These are phyloP conservation scores for Pyropia yezoensis DNA, from an alignment of 23 red algal species.

Conservation along the genomic window DNA sequence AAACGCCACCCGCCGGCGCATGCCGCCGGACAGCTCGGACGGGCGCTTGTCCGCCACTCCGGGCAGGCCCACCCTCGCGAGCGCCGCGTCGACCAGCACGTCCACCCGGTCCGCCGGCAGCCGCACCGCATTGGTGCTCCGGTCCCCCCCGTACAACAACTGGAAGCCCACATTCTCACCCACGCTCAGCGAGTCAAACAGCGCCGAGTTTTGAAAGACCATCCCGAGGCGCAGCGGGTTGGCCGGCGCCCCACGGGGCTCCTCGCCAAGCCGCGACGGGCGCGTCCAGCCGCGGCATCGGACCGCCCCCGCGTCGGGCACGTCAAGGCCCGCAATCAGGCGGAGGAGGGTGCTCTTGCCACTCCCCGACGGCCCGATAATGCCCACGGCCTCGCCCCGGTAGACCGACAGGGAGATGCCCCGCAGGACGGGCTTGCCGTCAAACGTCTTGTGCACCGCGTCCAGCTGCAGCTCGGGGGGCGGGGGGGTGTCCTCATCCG, in stretches of 20 bases:
- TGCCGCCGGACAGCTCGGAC: conserved; percentile 56
- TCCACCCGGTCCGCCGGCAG: conserved; percentile 29
- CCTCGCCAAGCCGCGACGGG: conserved; percentile 3
- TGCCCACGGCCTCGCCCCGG: conserved; percentile 51
- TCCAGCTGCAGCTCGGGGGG: conserved; percentile 1
- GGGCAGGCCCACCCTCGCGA: conserved; percentile 39
- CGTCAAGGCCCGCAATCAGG: conserved; percentile 65
- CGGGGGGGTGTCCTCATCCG: no score
- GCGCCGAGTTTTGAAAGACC: conserved; percentile 77
- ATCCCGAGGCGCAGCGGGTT: conserved; percentile 34
- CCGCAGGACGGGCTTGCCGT: conserved; percentile 24
- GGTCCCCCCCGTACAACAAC: conserved; percentile 19
- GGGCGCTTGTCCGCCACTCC: conserved; percentile 41
- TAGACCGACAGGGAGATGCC: conserved; percentile 36
- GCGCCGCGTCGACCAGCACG: conserved; percentile 33
- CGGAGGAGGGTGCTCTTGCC: conserved; percentile 74
- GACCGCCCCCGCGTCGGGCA: conserved; percentile 50
- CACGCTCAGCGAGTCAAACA: conserved; percentile 78
- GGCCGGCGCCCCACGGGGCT: neutral
- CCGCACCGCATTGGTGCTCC: neutral
- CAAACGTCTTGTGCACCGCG: conserved; percentile 9
- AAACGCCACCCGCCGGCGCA: conserved; percentile 52
- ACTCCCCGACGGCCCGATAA: conserved; percentile 76
- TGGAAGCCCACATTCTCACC: conserved; percentile 78
- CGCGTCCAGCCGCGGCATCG: conserved; percentile 29